Evolutionary conservation across 345 rosid genomes (phyloP), one percentile per base, ranked within the genome.

Genomic region (Hibiscus mutabilis): DNA sequence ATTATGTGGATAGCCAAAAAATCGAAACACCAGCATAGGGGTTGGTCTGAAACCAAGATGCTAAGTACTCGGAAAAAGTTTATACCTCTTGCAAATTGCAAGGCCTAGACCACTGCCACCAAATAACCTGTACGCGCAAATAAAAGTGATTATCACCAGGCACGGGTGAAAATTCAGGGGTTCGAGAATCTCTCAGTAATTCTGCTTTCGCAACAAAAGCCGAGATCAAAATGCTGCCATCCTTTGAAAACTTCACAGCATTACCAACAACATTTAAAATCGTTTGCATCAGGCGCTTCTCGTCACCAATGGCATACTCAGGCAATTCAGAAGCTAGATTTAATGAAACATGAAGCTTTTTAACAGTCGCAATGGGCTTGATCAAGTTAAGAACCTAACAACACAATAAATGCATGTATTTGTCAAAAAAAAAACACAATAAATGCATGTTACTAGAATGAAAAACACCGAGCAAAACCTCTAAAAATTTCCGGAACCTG

Each of bases 81-180:
- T 72, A 57, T 80, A 95, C 98, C 99, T 90, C 79, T 92, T 92
- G 84, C 94, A 96, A 80, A 96, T 96, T 68, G 98, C 99, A 67
- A 92, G 97, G 56, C 99, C 99, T 72, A 95, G 98, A 72, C 98
- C 99, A 82, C 88, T 90, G 79, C 99, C 98, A 75, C 82, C 82
- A 5, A 94, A 82, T 76, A 75, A 96, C 99, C 98, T 92, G 94
- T 25, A 90, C 98, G 52, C 88, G 86, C 81, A 95, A 78, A 82
- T 86, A 89, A 77, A 95, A 95, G 74, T 90, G 86, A 76, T 74
- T 84, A 58, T 93, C 97, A 73, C 86, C 87, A 57, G 86, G 85
- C 21, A 83, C 77, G 2, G 86, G 90, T 25, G 71, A 84, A 67
- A 86, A 86, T 60, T 89, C 97, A 14, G 94, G 89, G 76, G 89